These are phyloP conservation scores for Apiospora arundinis DNA, from an alignment of 2,329 filamentous ascomycete species.

Conservation along the genomic window DNA sequence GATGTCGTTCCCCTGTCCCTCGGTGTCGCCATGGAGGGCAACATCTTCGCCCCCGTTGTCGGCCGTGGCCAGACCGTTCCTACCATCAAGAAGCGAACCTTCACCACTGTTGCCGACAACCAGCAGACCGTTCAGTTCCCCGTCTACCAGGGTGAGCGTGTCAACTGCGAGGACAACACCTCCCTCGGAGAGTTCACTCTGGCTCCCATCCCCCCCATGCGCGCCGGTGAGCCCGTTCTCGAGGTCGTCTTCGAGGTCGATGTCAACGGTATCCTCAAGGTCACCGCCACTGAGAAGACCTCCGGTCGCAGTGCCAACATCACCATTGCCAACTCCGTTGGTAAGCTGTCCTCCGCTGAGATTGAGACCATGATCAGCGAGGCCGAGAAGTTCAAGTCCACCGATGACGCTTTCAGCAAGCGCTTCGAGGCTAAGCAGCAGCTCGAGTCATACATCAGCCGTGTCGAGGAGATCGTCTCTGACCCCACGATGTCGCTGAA, in stretches of 20 bases:
- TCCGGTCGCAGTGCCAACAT: constrained; percentile 98
- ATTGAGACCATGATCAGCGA: constrained; percentile 99
- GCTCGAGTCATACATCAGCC: constrained; percentile 98
- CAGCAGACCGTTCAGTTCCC: constrained; percentile 90
- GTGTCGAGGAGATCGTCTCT: constrained; percentile 98
- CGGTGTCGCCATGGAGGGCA: constrained; percentile 99
- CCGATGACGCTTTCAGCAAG: constrained; percentile 99
- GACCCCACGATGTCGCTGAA: constrained; percentile 96
- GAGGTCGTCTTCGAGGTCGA: constrained; percentile 99
- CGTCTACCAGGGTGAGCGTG: constrained; percentile 94
- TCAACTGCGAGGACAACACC: constrained; percentile 98
- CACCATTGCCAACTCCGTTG: constrained; percentile 99
- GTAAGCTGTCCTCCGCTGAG: constrained; percentile 92
- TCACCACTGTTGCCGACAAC: constrained; percentile 82
- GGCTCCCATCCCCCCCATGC: constrained; percentile 85
- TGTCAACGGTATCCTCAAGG: constrained; percentile 99
- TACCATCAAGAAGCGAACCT: constrained; percentile 80
- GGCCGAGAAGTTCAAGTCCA: constrained; percentile 98
- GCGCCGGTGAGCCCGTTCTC: constrained; percentile 92
- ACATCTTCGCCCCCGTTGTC: constrained; percentile 97
- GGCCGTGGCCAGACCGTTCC: constrained; percentile 79
- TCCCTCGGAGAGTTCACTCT: constrained; percentile 97
- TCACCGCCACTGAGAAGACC: constrained; percentile 98
- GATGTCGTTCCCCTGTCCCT: constrained; percentile 96
- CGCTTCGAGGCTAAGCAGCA: constrained; percentile 99